Base-by-base conservation (phyloP, 129 eudicot genomes). In the Erigeron canadensis region DNA sequence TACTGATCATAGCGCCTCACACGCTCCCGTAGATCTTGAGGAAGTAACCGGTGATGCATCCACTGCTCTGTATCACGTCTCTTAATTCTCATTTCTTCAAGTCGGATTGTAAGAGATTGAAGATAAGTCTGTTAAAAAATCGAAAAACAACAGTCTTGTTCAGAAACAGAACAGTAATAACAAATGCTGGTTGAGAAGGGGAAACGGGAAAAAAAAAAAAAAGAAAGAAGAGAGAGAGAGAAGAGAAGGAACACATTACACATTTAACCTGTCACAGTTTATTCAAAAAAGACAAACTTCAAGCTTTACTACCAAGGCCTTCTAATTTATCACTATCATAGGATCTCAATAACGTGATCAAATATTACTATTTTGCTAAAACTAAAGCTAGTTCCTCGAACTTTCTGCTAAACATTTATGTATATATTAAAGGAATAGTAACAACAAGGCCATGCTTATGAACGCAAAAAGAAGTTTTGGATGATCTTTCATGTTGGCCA, bases 41-140 rank as follows among this genome's bases (percentile, higher is more conserved):
- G 99, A 42, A 90, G 96, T 75, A 95, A 83, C 16, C 99, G 94
- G 57, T 95, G 99, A 81, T 87, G 97, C 99, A 95, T 95, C 96
- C 99, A 95, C 70, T 90, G 96, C 77, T 95, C 96, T 21, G 99
- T 87, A 81, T 95, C 97, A 41, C 99, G 93, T 82, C 97, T 90
- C 78, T 90, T 95, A 44, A 95, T 86, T 79, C 99, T 95, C 99
- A 90, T 90, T 81, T 90, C 99, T 78, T 95, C 99, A 62, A 95
- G 96, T 53, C 99, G 91, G 60, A 90, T 90, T 1, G 99, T 95
- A 69, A 95, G 96, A 79, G 99, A 95, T 69, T 95, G 99, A 69
- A 95, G 94, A 74, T 90, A 95, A 16, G 99, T 95, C 99, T 95
- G 91, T 65, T 61, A 72, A 56, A 72, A 3, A 51, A n/a, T n/a